phyloP scores from a whole-genome alignment of 148 eudicot genomes.

The Beta vulgaris region DNA sequence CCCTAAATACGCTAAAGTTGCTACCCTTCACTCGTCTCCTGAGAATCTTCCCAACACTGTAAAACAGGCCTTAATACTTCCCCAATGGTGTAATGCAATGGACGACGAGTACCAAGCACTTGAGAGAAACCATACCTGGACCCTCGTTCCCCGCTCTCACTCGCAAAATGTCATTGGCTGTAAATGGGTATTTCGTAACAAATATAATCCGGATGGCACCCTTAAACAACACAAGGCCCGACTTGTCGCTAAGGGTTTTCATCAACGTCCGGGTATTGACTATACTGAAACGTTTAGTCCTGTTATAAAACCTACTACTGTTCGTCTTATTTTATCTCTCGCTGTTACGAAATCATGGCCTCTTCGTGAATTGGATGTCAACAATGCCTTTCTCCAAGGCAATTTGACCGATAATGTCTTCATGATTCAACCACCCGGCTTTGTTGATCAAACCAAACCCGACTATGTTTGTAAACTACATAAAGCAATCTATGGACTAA shows the following conservation, averaged over 20 bases:
- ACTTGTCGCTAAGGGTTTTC: neutral
- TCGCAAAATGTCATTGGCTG: neutral
- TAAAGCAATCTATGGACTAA: neutral
- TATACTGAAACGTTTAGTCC: neutral
- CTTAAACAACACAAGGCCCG: too few species aligned
- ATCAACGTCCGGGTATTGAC: neutral
- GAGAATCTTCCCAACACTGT: neutral
- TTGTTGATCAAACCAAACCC: neutral
- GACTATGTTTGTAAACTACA: neutral
- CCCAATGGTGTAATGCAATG: neutral
- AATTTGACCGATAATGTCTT: neutral
- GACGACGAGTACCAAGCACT: neutral
- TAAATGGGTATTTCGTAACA: neutral
- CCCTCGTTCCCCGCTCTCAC: neutral
- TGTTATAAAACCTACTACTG: neutral
- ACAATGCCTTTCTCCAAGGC: neutral
- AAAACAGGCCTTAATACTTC: neutral
- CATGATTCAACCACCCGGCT: neutral
- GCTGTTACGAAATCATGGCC: neutral
- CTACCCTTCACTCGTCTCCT: neutral
- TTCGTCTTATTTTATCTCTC: neutral
- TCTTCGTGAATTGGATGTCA: neutral
- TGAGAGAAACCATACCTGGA: neutral
- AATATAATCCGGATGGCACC: neutral
- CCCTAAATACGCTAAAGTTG: neutral